Conservation (phyloP, 768 basidiomycete species). For the Podaxis rugospora region DNA sequence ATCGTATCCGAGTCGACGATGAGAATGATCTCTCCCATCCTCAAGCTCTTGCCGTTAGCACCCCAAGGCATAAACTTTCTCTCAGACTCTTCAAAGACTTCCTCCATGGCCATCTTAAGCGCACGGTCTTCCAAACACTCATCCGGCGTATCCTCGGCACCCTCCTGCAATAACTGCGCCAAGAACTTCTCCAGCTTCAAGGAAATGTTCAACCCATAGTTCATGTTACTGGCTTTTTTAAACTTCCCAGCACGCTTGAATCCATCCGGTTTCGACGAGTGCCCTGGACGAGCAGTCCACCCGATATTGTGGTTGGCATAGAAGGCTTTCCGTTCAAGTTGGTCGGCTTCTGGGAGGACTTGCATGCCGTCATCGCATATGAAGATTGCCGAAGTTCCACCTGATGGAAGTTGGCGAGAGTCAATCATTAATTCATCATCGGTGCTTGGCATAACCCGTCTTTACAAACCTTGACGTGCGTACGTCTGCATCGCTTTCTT, state of each 20-base stretch:
- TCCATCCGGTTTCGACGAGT: constrained; percentile 65
- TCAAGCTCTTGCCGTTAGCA: constrained; percentile 66
- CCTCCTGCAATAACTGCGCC: constrained; percentile 37
- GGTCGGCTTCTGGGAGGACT: constrained; percentile 58
- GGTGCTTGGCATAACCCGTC: background rate
- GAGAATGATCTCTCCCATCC: constrained; percentile 76
- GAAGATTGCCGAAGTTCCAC: constrained; percentile 74
- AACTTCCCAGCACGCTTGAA: constrained; percentile 92
- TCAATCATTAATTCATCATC: background rate
- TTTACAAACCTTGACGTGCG: constrained; percentile 61
- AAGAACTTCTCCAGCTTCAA: constrained; percentile 56
- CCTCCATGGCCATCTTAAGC: constrained; percentile 68
- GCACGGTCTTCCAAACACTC: constrained; percentile 68
- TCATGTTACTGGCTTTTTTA: constrained; percentile 87
- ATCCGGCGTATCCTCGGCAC: constrained; percentile 35
- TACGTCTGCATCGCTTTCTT: constrained; percentile 87
- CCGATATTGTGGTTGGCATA: constrained; percentile 76
- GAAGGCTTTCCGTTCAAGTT: constrained; percentile 62
- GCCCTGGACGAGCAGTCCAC: constrained; percentile 77
- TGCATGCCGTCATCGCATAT: constrained; percentile 85
- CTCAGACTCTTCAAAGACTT: constrained; percentile 58
- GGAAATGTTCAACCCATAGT: constrained; percentile 61
- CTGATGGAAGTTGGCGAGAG: constrained; percentile 13
- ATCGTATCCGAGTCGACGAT: constrained; percentile 79
- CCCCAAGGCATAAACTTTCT: constrained; percentile 63